Evolutionary conservation across 768 basidiomycete species (phyloP), one percentile per base, ranked within the genome.

Genomic region (Hebeloma cylindrosporum): DNA sequence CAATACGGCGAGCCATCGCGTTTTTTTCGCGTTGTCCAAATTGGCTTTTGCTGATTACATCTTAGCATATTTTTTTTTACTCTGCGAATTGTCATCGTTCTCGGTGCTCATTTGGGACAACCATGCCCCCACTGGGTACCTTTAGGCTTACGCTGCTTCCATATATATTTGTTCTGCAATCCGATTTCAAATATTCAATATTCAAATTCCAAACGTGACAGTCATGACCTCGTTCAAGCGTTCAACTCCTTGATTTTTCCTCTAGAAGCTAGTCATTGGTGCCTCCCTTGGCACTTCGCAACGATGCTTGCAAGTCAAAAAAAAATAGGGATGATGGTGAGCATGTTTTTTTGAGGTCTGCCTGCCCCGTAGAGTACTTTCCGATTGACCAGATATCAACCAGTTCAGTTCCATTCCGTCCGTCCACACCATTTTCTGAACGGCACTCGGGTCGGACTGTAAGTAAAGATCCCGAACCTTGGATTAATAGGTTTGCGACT

Each of bases 1-100:
- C 40, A 40, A 31, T 37, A 18, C 37, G 54, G 58, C 57, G 52
- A 40, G 31, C 34, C 59, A 66, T 69, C 67, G 64, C 66, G 67
- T 60, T 66, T 65, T 65, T 57, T 50, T 62, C 61, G 61, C 61
- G 59, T 44, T 54, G 50, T n/a, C n/a, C n/a, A n/a, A n/a, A n/a
- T n/a, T n/a, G n/a, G n/a, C n/a, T n/a, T n/a, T n/a, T n/a, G n/a
- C n/a, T n/a, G n/a, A n/a, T n/a, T 31, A 31, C 17, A 13, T n/a
- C 13, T 31, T 31, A 31, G 30, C 13, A 31, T 5, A 17, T 13
- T 8, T 17, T 17, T 17, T 17, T 31, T 13, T 31, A 31, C 17
- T 31, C 17, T 38, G 33, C 27, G 41, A 16, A 45, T 23, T 26
- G 33, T 31, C 43, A 18, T 22, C 29, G 16, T 16, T 37, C n/a